These are phyloP conservation scores for Blastocystis sp. DNA, from an alignment of 352 stramenopile genomes.

Conservation along the genomic window DNA sequence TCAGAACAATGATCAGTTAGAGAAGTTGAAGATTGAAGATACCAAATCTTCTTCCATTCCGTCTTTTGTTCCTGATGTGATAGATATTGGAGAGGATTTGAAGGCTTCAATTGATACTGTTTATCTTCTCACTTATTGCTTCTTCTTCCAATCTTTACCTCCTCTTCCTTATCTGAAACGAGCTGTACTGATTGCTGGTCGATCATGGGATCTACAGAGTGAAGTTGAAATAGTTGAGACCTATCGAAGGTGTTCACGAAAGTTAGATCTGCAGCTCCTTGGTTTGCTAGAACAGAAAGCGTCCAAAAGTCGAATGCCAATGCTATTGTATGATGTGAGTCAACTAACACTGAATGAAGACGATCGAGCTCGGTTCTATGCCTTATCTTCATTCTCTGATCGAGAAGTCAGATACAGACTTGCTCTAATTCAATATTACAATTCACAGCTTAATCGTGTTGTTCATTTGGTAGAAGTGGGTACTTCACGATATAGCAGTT, in stretches of 20 bases:
- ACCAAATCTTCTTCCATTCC: background rate
- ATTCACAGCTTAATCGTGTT: slow-evolving; percentile 22
- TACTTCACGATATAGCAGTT: background rate
- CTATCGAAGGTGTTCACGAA: background rate
- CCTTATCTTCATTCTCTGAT: background rate
- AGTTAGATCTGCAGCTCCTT: background rate
- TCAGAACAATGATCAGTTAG: background rate
- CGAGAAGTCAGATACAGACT: slow-evolving; percentile 1
- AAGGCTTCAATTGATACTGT: slow-evolving; percentile 6
- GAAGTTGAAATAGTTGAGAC: background rate
- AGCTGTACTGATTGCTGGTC: background rate
- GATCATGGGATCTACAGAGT: background rate
- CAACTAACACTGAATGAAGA: slow-evolving; percentile 28
- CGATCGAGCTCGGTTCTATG: slow-evolving; percentile 52
- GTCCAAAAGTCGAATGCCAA: background rate
- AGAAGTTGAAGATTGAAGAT: background rate
- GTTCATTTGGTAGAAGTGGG: slow-evolving; percentile 43
- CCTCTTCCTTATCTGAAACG: background rate
- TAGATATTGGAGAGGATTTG: background rate
- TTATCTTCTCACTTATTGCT: slow-evolving; percentile 4
- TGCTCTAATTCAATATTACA: slow-evolving; percentile 48
- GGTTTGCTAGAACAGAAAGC: background rate
- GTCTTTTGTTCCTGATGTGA: background rate
- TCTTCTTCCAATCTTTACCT: slow-evolving; percentile 20
- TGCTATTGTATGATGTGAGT: background rate